A percentile compares a stretch with the other conserved stretches of the same genome.
Conservation (phyloP, 2,329 filamentous ascomycete species). For the Ophiostoma tasmaniense region DNA sequence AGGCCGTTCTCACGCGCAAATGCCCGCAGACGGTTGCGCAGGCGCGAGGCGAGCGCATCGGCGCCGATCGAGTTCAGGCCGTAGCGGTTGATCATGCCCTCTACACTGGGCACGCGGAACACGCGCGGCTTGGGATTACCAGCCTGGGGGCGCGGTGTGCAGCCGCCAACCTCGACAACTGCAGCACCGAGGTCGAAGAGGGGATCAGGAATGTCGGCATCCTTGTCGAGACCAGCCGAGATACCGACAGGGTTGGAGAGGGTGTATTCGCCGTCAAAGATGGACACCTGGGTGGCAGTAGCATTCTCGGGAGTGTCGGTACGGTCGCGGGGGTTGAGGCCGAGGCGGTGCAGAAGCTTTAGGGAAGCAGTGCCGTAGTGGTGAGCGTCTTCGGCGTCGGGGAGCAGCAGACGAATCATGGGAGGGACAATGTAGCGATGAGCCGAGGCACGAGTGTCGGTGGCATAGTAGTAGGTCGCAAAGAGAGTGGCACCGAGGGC, state of each 20-base stretch:
- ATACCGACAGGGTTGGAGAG: constrained; percentile 85
- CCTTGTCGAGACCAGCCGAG: constrained; percentile 92
- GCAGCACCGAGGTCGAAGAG: constrained; percentile 78
- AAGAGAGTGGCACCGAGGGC: constrained; percentile 35
- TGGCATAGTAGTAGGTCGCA: constrained; percentile 58
- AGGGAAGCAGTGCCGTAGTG: constrained; percentile 64
- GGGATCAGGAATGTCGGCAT: constrained; percentile 77
- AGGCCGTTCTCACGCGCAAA: constrained; percentile 67
- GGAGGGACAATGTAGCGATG: constrained; percentile 62
- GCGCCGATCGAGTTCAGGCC: constrained; percentile 89
- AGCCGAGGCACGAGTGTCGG: constrained; percentile 62
- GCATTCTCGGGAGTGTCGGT: constrained; percentile 33
- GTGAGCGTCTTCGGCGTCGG: constrained; percentile 88
- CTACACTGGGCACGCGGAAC: constrained; percentile 74
- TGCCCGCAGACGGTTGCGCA: constrained; percentile 67
- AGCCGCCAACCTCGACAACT: constrained; percentile 86
- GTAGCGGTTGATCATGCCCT: constrained; percentile 90
- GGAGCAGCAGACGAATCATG: constrained; percentile 54
- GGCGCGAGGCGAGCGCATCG: constrained; percentile 70
- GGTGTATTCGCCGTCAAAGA: constrained; percentile 59
- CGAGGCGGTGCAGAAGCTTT: constrained; percentile 62
- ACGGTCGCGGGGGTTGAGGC: constrained; percentile 76
- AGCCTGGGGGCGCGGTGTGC: constrained; percentile 75
- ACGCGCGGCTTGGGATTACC: constrained; percentile 85
- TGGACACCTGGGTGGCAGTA: constrained; percentile 36